Conservation (phyloP, 371 early-diverging fungal genomes). For the Mortierella sp. region DNA sequence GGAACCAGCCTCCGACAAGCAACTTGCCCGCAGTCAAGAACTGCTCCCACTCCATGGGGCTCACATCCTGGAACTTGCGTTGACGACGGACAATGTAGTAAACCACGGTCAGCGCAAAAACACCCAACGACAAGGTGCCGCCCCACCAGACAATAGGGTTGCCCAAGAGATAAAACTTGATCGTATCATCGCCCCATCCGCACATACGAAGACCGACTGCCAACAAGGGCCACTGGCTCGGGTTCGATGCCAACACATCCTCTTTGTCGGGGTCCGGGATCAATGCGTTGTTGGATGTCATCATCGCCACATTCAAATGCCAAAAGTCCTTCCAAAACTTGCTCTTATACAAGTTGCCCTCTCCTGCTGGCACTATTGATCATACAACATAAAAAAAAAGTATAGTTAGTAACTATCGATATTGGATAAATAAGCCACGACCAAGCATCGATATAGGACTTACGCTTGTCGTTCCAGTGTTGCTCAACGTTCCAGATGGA, state of each 20-base stretch:
- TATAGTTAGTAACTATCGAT: not conserved
- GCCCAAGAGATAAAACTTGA: slow-evolving; percentile 97
- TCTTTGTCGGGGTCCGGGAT: slow-evolving; percentile 97
- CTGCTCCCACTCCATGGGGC: slow-evolving; percentile 76
- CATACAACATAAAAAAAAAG: not conserved
- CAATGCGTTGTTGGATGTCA: slow-evolving; percentile 98
- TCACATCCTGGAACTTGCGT: slow-evolving; percentile 77
- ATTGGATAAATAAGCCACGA: not conserved
- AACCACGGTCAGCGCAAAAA: slow-evolving; percentile 60
- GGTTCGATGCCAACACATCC: slow-evolving; percentile 89
- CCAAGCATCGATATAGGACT: not conserved
- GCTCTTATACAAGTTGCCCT: slow-evolving; percentile 68
- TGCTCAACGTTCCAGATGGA: slow-evolving; percentile 98
- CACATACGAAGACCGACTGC: slow-evolving; percentile 97
- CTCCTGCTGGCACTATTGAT: slow-evolving; percentile 72
- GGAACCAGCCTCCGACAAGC: slow-evolving; percentile 91
- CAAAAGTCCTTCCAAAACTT: slow-evolving; percentile 91
- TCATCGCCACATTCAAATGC: slow-evolving; percentile 98
- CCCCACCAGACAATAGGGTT: slow-evolving; percentile 98
- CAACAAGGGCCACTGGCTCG: slow-evolving; percentile 96
- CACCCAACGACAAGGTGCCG: slow-evolving; percentile 76
- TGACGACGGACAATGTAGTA: slow-evolving; percentile 79
- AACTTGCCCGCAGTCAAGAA: slow-evolving; percentile 81
- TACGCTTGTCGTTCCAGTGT: slow-evolving; percentile 80
- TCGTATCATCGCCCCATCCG: slow-evolving; percentile 91